Evolutionary conservation across 208 protist genomes (phyloP), one percentile per base, ranked within the genome.

Genomic region (Hexamita inflata): DNA sequence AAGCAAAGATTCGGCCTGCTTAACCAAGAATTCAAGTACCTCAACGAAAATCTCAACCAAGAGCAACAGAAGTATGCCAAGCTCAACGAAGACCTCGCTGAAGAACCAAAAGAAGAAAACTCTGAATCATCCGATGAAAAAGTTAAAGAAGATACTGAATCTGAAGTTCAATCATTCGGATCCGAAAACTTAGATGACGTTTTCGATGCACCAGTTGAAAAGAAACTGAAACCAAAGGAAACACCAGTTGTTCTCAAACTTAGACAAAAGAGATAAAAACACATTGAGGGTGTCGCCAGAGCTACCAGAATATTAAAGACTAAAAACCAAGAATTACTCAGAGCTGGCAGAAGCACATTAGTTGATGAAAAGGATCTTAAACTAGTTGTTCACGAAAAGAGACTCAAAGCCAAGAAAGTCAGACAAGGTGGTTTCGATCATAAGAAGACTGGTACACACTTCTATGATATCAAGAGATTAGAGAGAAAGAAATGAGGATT

Each of bases 301-400:
- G 59, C 45, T 29, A 73, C 34, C 1, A 80, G 26, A 34, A 32
- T 59, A 15, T 19, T 32, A 29, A 74, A 61, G 32, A 77, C 61
- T 32, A 57, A 39, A n/a, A 59, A 70, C 0, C 30, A 13, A 1
- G 75, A 78, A 7, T 2, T 59, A 4, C 9, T 41, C 26, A 39
- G 29, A 19, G 58, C 32, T 0, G 35, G 1, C 19, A 0, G 7
- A 0, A 41, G 19, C 29, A 4, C 7, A 7, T 41, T 80, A 26
- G 81, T 75, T 4, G 62, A 61, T 0, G 57, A 78, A 29, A 67
- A 67, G 30, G 81, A 83, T 1, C 67, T 81, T 4, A 76, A 78
- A 13, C 38, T 80, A 15, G 74, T 60, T 1, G 42, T 40, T 0
- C 64, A 82, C 73, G 66, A 59, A 79, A 84, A 59, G 81, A 86